phyloP scores from a whole-genome alignment of 2,329 filamentous ascomycete species.

The Aspergillus nomiae region DNA sequence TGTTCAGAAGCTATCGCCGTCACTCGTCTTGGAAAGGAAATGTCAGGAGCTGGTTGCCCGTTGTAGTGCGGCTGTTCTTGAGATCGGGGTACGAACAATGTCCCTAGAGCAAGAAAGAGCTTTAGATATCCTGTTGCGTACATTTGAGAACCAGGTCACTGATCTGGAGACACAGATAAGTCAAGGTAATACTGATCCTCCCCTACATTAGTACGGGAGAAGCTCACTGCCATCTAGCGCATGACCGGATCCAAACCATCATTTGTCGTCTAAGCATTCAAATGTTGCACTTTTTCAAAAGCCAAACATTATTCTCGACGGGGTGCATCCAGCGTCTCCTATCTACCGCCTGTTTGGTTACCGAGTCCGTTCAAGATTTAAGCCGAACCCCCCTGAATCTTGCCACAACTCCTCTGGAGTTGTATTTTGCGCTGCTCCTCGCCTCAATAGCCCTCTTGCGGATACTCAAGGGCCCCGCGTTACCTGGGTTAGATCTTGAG shows the following conservation, averaged over 20 bases:
- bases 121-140: conserved; percentile 39
- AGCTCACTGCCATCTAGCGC: conserved; percentile 23
- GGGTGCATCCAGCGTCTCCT: conserved; percentile 30
- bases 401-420: conserved; percentile 29
- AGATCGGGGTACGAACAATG: conserved; percentile 44
- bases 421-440: conserved; percentile 33
- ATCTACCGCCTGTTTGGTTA: conserved; percentile 32
- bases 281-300: conserved; percentile 41
- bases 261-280: conserved; percentile 38
- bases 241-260: conserved; percentile 32
- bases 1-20: conserved; percentile 36
- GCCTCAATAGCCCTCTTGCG: conserved; percentile 37
- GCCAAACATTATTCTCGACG: conserved; percentile 27
- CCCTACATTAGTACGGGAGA: background rate
- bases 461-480: conserved; percentile 39
- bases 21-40: conserved; percentile 39
- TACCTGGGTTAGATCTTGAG: conserved; percentile 34
- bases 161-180: conserved; percentile 37
- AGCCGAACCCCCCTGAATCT: conserved; percentile 22
- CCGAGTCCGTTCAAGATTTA: conserved; percentile 31
- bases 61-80: conserved; percentile 38
- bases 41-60: conserved; percentile 40
- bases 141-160: conserved; percentile 39
- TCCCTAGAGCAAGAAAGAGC: conserved; percentile 40
- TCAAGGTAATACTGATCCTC: conserved; percentile 27